These are phyloP conservation scores for Handroanthus guayacan DNA, from an alignment of 257 asterid species.

Conservation along the genomic window DNA sequence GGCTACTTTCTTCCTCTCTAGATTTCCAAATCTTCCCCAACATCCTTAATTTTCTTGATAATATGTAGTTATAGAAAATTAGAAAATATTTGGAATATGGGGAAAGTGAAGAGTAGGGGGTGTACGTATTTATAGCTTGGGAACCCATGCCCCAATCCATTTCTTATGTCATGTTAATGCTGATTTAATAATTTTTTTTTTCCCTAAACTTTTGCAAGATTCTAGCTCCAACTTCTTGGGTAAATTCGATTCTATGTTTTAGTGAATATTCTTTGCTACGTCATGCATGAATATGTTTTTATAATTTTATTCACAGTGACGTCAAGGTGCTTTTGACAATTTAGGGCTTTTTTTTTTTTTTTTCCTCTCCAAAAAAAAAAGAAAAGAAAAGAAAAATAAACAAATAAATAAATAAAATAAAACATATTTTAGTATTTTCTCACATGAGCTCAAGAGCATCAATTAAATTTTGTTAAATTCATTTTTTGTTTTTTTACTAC, in stretches of 20 bases:
- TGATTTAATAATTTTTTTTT: background rate
- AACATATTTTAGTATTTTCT: too few relatives aligned
- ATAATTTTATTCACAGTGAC: background rate
- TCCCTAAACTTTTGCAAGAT: background rate
- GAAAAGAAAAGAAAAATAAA: too few relatives aligned
- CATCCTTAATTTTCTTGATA: slow-evolving; percentile 33
- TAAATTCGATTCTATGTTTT: slow-evolving; percentile 24
- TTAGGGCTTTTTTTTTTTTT: too few relatives aligned
- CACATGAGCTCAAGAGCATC: too few relatives aligned
- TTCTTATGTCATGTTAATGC: background rate
- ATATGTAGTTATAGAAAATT: background rate
- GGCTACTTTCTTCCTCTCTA: slow-evolving; percentile 18
- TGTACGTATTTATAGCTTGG: slow-evolving; percentile 22
- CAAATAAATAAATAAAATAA: too few relatives aligned
- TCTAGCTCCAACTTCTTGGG: slow-evolving; percentile 30
- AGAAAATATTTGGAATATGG: slow-evolving; percentile 4
- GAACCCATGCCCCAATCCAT: slow-evolving; percentile 2
- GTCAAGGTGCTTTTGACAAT: too few relatives aligned
- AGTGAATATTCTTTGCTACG: slow-evolving; percentile 9
- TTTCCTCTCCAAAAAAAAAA: background rate
- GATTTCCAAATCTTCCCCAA: slow-evolving; percentile 41
- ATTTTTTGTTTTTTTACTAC: too few relatives aligned
- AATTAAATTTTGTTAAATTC: too few relatives aligned
- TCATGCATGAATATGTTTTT: background rate
- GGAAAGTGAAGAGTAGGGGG: background rate